A percentile compares a stretch with the other conserved stretches of the same genome.
Conservation (phyloP, 176 grass and related monocot species). For the Coix lacrymajobi region DNA sequence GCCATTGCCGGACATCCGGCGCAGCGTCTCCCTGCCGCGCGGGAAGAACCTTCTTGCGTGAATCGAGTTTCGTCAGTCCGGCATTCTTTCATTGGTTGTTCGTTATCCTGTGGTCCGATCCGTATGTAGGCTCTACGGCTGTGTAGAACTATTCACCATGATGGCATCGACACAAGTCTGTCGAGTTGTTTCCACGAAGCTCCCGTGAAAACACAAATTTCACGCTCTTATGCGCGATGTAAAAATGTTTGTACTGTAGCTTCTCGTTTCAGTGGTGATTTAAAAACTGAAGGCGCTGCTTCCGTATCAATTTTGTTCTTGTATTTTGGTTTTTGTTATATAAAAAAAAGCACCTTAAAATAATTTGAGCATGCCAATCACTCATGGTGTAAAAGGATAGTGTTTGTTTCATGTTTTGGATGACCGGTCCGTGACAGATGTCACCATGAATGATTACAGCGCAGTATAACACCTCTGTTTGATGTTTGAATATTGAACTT, state of each 20-base stretch:
- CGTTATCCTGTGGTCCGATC: background rate
- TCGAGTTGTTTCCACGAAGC: background rate
- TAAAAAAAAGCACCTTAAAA: too few relatives aligned
- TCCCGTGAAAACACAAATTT: background rate
- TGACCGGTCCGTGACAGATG: too few relatives aligned
- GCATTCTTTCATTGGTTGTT: conserved; percentile 25
- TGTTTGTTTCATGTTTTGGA: too few relatives aligned
- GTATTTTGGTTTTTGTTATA: too few relatives aligned
- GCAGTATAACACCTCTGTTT: too few relatives aligned
- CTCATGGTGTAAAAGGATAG: too few relatives aligned
- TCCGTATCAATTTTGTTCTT: background rate
- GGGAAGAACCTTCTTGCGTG: conserved; percentile 44
- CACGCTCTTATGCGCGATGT: background rate
- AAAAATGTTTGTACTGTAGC: background rate
- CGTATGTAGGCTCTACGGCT: conserved; percentile 11
- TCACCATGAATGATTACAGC: too few relatives aligned
- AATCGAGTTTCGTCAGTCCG: background rate
- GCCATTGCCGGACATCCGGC: conserved; percentile 37
- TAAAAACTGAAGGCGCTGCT: background rate
- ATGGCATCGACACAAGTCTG: background rate
- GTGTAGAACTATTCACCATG: conserved; percentile 17
- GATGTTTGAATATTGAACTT: too few relatives aligned
- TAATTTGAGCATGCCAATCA: too few relatives aligned
- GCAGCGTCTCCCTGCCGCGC: conserved; percentile 57
- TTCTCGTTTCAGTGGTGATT: background rate